These are phyloP conservation scores for Scheffersomyces lignicola DNA, from an alignment of 1,139 yeast species.

Conservation along the genomic window DNA sequence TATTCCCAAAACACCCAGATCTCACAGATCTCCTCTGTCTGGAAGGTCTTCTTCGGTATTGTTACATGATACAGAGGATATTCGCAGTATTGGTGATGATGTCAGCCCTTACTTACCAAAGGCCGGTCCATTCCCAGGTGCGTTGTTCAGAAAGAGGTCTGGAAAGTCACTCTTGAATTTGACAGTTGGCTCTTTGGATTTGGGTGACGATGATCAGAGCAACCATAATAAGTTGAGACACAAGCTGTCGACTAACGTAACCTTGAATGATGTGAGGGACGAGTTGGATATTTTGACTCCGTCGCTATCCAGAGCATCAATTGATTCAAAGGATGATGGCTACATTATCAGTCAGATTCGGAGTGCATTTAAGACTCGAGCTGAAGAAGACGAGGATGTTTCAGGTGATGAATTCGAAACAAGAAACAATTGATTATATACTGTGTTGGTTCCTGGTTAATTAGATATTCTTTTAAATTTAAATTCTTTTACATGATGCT, in stretches of 20 bases:
- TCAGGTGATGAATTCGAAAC: conserved; percentile 64
- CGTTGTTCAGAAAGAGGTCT: conserved; percentile 62
- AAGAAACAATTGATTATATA: conserved; percentile 17
- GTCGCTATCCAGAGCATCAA: conserved; percentile 35
- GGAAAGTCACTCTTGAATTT: conserved; percentile 68
- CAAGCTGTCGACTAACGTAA: conserved; percentile 15
- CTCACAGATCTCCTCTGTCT: conserved; percentile 30
- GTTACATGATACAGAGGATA: conserved; percentile 23
- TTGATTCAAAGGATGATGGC: conserved; percentile 28
- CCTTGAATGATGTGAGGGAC: conserved; percentile 14
- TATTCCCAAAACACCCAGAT: conserved; percentile 51
- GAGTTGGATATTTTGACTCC: conserved; percentile 30
- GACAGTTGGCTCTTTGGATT: conserved; percentile 65
- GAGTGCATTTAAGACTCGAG: conserved; percentile 48
- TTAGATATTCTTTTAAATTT: too few relatives aligned
- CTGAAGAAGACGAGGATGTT: conserved; percentile 40
- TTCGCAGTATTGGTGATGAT: conserved; percentile 34
- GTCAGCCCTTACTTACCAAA: conserved; percentile 38
- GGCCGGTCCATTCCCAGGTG: conserved; percentile 57
- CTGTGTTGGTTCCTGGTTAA: too few relatives aligned
- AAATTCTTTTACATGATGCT: too few relatives aligned
- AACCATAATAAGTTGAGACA: conserved; percentile 17
- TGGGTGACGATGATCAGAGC: conserved; percentile 58
- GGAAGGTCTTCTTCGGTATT: conserved; percentile 26
- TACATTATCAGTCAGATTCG: conserved; percentile 50